Evolutionary conservation across 1,284 basidiomycete genomes (phyloP).

Genomic region (Ustilago nuda): DNA sequence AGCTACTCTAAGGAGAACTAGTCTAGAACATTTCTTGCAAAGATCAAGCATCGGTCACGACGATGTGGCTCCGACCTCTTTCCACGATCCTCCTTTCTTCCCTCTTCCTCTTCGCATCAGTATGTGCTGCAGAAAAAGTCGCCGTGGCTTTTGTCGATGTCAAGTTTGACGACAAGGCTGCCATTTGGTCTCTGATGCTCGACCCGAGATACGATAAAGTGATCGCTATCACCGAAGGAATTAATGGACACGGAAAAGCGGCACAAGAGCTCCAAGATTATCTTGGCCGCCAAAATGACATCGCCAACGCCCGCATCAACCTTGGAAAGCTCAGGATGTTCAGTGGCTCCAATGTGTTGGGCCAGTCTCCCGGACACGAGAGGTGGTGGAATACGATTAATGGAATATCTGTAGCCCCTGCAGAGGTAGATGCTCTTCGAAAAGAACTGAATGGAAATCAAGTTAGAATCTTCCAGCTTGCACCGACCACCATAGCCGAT

Average conservation of each 20-base stretch:
- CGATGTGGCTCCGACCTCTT: conserved; percentile 17
- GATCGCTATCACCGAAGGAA: conserved; percentile 30
- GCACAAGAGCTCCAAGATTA: conserved; percentile 25
- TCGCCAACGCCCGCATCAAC: not conserved
- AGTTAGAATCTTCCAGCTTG: conserved; percentile 37
- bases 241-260: conserved; percentile 23
- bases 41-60: not conserved
- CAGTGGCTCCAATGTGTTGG: conserved; percentile 8
- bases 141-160: conserved; percentile 41
- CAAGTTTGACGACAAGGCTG: conserved; percentile 49
- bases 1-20: too few relatives aligned
- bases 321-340: conserved; percentile 15
- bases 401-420: too few relatives aligned
- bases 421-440: not conserved
- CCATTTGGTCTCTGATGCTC: conserved; percentile 34
- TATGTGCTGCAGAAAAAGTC: conserved; percentile 1
- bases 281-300: conserved; percentile 11
- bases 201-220: conserved; percentile 24
- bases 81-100: not conserved
- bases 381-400: conserved; percentile 17
- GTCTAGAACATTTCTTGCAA: too few relatives aligned
- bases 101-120: not conserved
- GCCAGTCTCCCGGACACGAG: conserved; percentile 9
- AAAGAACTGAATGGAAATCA: conserved; percentile 8
- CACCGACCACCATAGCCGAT: conserved; percentile 12